These are phyloP conservation scores for Penicillium janthinellum DNA, from an alignment of 2,329 filamentous ascomycete species.

Conservation along the genomic window DNA sequence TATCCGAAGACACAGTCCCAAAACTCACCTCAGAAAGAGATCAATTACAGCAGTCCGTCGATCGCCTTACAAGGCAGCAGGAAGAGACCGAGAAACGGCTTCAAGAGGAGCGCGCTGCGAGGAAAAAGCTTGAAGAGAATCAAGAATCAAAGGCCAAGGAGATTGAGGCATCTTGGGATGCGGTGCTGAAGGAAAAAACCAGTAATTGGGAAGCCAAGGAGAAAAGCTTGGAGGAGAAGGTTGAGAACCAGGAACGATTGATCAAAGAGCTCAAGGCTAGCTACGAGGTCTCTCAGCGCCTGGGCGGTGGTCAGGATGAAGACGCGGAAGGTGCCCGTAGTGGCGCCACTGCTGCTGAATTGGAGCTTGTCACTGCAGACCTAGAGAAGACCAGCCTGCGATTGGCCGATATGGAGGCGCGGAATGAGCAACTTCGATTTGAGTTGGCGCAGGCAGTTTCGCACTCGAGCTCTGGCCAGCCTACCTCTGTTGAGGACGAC, in stretches of 20 bases:
- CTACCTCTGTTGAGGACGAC: conserved; percentile 77
- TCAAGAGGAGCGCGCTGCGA: conserved; percentile 72
- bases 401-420: conserved; percentile 85
- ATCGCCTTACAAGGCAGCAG: conserved; percentile 74
- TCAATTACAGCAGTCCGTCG: conserved; percentile 77
- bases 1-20: conserved; percentile 89
- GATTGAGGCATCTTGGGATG: conserved; percentile 85
- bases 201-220: conserved; percentile 97
- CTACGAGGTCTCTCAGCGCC: conserved; percentile 91
- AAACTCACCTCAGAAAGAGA: conserved; percentile 87
- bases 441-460: conserved; percentile 90
- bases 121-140: conserved; percentile 74
- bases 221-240: conserved; percentile 84
- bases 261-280: conserved; percentile 94
- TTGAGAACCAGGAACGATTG: conserved; percentile 89
- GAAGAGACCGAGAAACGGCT: conserved; percentile 79
- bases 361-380: conserved; percentile 91
- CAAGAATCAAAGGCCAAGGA: conserved; percentile 83
- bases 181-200: conserved; percentile 87
- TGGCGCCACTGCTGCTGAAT: conserved; percentile 79
- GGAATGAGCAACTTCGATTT: conserved; percentile 89
- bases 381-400: conserved; percentile 85
- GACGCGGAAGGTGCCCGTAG: conserved; percentile 63
- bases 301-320: conserved; percentile 73
- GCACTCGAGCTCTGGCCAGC: conserved; percentile 61